Percentiles rank a stretch among this genome's conserved stretches.
Conservation (phyloP, 805 yeast genomes). For the Metschnikowia lochheadii region DNA sequence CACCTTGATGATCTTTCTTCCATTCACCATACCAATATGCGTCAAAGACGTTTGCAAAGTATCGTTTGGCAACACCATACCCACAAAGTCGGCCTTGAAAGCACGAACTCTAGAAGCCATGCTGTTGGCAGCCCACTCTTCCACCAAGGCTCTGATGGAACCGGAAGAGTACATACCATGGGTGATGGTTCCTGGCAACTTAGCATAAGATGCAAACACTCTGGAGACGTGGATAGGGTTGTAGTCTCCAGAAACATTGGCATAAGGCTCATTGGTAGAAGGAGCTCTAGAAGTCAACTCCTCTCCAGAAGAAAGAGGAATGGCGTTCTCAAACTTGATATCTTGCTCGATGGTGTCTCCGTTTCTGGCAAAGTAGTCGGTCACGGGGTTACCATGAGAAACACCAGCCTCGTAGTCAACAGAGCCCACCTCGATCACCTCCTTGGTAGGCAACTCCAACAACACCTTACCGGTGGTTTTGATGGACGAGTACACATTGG, state of each 20-base stretch:
- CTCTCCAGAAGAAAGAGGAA: slow-evolving; percentile 71
- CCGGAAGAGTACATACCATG: slow-evolving; percentile 99
- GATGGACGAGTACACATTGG: slow-evolving; percentile 71
- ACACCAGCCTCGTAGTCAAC: slow-evolving; percentile 86
- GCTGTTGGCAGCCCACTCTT: slow-evolving; percentile 97
- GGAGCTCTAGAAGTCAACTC: slow-evolving; percentile 77
- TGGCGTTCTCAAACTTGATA: slow-evolving; percentile 80
- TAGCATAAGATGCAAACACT: slow-evolving; percentile 89
- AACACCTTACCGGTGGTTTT: slow-evolving; percentile 79
- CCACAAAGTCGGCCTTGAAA: slow-evolving; percentile 83
- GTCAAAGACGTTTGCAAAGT: slow-evolving; percentile 80
- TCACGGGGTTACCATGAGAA: slow-evolving; percentile 96
- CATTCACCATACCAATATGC: slow-evolving; percentile 98
- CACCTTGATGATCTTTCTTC: slow-evolving; percentile 94
- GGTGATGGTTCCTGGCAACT: slow-evolving; percentile 94
- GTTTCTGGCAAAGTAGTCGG: slow-evolving; percentile 86
- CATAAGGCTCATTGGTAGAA: slow-evolving; percentile 93
- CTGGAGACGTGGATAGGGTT: slow-evolving; percentile 98
- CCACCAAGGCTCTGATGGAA: slow-evolving; percentile 89
- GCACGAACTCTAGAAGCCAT: slow-evolving; percentile 95
- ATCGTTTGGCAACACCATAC: slow-evolving; percentile 97
- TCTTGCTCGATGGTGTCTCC: slow-evolving; percentile 96
- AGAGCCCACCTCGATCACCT: slow-evolving; percentile 75
- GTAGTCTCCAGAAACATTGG: slow-evolving; percentile 95
- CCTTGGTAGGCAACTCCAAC: slow-evolving; percentile 89